These are phyloP conservation scores for Cyberlindnera maclurae DNA, from an alignment of 805 yeast genomes.

Conservation along the genomic window DNA sequence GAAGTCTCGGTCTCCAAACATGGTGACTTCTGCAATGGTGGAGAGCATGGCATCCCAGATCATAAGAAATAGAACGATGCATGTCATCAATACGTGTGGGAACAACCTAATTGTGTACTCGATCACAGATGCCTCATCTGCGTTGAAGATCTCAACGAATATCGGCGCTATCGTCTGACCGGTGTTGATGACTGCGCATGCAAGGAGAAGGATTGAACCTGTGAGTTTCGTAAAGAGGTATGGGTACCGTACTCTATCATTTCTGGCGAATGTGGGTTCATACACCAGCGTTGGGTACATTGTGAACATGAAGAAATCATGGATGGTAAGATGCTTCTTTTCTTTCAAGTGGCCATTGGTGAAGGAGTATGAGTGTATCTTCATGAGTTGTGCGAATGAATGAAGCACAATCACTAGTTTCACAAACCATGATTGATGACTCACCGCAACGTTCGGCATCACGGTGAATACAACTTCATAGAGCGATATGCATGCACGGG, in stretches of 20 bases:
- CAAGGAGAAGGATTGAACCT: neutral
- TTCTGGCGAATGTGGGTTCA: neutral
- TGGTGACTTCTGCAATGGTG: neutral
- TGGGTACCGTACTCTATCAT: neutral
- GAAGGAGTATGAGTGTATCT: neutral
- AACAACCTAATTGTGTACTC: neutral
- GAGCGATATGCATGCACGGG: neutral
- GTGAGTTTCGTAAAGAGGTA: neutral
- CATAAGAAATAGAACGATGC: neutral
- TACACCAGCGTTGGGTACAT: constrained; percentile 1
- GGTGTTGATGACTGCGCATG: neutral
- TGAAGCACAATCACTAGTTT: neutral
- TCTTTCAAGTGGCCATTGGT: neutral
- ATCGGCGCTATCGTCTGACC: neutral
- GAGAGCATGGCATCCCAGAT: neutral
- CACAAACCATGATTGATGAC: neutral
- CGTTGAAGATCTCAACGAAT: neutral
- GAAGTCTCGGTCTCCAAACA: neutral
- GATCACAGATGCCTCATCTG: no score
- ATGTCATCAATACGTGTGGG: neutral
- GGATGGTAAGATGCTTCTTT: neutral
- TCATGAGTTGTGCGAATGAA: neutral
- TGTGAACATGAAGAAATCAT: neutral
- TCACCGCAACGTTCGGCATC: neutral
- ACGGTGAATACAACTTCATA: neutral